A percentile compares a stretch with the other conserved stretches of the same genome.
phyloP scores from a whole-genome alignment of 2,329 filamentous ascomycete species.

The Thielaviopsis euricoi region DNA sequence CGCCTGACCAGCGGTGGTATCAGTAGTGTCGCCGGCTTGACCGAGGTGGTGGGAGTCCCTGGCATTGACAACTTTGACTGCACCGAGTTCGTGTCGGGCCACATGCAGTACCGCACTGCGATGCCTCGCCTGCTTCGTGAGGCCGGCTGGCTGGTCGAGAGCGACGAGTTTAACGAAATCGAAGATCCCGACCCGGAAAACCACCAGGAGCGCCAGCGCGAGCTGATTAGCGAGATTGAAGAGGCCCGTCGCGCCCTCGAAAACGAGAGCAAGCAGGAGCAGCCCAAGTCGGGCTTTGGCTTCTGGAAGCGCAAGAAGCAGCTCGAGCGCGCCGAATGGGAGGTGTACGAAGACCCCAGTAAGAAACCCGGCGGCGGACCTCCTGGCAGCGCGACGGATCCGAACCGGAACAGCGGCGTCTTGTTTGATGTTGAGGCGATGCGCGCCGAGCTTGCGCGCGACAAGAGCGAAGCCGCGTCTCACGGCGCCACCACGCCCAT shows the following conservation, averaged over 20 bases:
- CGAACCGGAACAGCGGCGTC: constrained; percentile 37
- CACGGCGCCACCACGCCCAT: background rate
- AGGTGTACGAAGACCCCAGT: constrained; percentile 65
- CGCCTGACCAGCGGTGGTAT: constrained; percentile 86
- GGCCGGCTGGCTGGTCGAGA: constrained; percentile 81
- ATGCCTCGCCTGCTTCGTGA: constrained; percentile 80
- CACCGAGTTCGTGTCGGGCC: constrained; percentile 69
- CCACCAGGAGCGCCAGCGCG: constrained; percentile 69
- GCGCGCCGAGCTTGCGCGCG: constrained; percentile 68
- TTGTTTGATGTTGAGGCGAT: constrained; percentile 96
- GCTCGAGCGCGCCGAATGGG: constrained; percentile 74
- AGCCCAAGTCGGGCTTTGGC: constrained; percentile 44
- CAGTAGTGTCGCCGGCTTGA: constrained; percentile 71
- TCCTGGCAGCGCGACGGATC: constrained; percentile 29
- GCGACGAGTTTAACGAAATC: constrained; percentile 89
- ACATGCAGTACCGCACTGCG: constrained; percentile 89
- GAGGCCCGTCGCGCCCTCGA: constrained; percentile 80
- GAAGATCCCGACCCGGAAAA: constrained; percentile 95
- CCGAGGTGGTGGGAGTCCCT: constrained; percentile 55
- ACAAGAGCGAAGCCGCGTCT: constrained; percentile 43
- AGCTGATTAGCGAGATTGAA: constrained; percentile 92
- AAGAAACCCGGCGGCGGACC: constrained; percentile 21
- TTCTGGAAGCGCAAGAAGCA: constrained; percentile 76
- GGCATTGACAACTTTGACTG: constrained; percentile 82
- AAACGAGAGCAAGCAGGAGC: constrained; percentile 44